Percentiles rank a stretch among this genome's conserved stretches.
Conservation (phyloP, 1,139 yeast genomes). For the Saccharomycopsis phalli region DNA sequence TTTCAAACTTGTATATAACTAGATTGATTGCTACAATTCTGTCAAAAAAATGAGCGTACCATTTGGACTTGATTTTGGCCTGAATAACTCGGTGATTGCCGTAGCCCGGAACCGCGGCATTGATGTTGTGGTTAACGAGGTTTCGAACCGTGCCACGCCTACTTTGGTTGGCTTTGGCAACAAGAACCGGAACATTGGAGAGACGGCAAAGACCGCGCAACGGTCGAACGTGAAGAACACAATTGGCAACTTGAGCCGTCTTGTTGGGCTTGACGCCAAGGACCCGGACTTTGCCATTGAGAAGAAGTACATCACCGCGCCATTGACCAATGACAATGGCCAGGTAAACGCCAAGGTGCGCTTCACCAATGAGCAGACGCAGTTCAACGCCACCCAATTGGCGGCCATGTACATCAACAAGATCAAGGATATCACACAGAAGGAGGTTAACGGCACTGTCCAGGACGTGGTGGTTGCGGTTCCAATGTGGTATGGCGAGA, state of each 20-base stretch:
- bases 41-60: constrained; percentile 59
- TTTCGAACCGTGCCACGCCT: constrained; percentile 95
- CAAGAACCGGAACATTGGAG: constrained; percentile 89
- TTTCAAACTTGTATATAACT: neutral
- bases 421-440: constrained; percentile 68
- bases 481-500: constrained; percentile 96
- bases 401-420: constrained; percentile 93
- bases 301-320: constrained; percentile 61
- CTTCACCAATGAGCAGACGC: constrained; percentile 68
- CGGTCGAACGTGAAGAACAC: constrained; percentile 94
- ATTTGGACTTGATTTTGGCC: constrained; percentile 98
- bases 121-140: constrained; percentile 96
- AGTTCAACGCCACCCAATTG: constrained; percentile 81
- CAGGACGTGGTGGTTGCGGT: constrained; percentile 90
- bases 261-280: constrained; percentile 64
- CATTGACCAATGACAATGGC: constrained; percentile 62
- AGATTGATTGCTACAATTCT: neutral
- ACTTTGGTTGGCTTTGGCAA: constrained; percentile 87
- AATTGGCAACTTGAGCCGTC: constrained; percentile 86
- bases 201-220: constrained; percentile 91
- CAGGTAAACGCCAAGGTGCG: constrained; percentile 79
- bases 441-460: constrained; percentile 76
- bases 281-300: constrained; percentile 79
- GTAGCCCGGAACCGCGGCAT: constrained; percentile 99
- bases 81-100: constrained; percentile 85